Percentiles rank a stretch among this genome's conserved stretches.
Conservation (phyloP, 2,329 filamentous ascomycete genomes). For the Cladosporium sp. region DNA sequence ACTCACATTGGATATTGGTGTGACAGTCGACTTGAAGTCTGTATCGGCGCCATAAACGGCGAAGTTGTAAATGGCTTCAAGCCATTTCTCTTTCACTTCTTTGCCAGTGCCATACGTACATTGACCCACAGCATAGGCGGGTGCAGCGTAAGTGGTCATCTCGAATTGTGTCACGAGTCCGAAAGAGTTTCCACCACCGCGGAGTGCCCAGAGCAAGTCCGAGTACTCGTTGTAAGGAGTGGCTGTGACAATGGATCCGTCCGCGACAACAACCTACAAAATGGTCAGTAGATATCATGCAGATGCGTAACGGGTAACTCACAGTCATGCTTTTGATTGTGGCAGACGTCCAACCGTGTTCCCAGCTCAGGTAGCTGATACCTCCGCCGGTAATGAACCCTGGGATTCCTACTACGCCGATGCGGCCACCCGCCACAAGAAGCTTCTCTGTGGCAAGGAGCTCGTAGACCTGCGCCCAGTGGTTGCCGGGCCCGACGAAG, state of each 20-base stretch:
- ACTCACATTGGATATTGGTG: too few species aligned
- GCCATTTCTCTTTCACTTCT: too few species aligned
- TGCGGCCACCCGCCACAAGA: slow-evolving; percentile 43
- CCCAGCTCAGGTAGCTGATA: slow-evolving; percentile 25
- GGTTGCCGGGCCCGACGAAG: slow-evolving; percentile 43
- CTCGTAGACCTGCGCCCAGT: slow-evolving; percentile 44
- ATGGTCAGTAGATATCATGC: too few species aligned
- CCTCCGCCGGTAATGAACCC: slow-evolving; percentile 29
- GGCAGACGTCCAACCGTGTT: slow-evolving; percentile 27
- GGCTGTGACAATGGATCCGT: slow-evolving; percentile 10
- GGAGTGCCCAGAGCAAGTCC: slow-evolving; percentile 19
- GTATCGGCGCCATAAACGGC: not conserved
- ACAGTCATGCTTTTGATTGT: slow-evolving; percentile 26
- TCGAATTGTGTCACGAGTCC: slow-evolving; percentile 17
- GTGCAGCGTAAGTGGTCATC: not conserved
- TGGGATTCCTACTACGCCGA: slow-evolving; percentile 30
- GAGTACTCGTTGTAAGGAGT: slow-evolving; percentile 10
- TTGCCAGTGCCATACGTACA: too few species aligned
- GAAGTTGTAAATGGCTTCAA: not conserved
- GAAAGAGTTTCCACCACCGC: slow-evolving; percentile 16
- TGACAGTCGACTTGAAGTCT: too few species aligned
- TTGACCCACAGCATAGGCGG: not conserved
- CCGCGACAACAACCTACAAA: slow-evolving; percentile 8
- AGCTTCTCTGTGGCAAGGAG: slow-evolving; percentile 38
- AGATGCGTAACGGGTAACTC: not conserved